Conservation (phyloP, 169 alveolate species). For the Plasmodium cynomolgi region DNA sequence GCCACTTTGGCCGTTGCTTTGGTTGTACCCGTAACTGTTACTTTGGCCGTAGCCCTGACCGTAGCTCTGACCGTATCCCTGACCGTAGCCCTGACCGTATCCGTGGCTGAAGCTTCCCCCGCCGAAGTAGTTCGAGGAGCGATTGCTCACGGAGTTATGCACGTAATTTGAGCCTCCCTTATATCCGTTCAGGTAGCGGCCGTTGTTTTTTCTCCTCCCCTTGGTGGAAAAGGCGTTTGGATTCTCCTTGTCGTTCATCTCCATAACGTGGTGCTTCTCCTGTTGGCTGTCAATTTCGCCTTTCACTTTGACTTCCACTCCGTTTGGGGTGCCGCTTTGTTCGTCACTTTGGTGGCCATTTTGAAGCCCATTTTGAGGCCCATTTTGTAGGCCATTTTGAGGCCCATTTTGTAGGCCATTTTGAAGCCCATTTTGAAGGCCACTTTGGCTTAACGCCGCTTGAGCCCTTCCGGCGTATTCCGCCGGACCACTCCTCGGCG, state of each 20-base stretch:
- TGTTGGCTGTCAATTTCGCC: not conserved
- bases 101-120: not conserved
- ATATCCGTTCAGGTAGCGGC: constrained; percentile 13
- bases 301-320: not conserved
- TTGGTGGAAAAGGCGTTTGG: constrained; percentile 16
- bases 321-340: not conserved
- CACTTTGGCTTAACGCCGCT: not conserved
- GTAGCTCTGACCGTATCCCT: not conserved
- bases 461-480: not conserved
- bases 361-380: no score
- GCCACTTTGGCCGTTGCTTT: not conserved
- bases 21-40: not conserved
- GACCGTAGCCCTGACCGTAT: no score
- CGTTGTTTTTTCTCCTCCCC: constrained; percentile 21
- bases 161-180: constrained; percentile 15
- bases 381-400: not conserved
- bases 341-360: not conserved
- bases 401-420: not conserved
- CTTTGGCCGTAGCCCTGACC: not conserved
- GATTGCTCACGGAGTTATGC: constrained; percentile 6
- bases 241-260: not conserved
- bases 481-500: not conserved
- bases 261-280: not conserved
- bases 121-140: not conserved
- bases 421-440: not conserved